These are phyloP conservation scores for Triangularia setosa DNA, from an alignment of 2,329 filamentous ascomycete genomes.

Conservation along the genomic window DNA sequence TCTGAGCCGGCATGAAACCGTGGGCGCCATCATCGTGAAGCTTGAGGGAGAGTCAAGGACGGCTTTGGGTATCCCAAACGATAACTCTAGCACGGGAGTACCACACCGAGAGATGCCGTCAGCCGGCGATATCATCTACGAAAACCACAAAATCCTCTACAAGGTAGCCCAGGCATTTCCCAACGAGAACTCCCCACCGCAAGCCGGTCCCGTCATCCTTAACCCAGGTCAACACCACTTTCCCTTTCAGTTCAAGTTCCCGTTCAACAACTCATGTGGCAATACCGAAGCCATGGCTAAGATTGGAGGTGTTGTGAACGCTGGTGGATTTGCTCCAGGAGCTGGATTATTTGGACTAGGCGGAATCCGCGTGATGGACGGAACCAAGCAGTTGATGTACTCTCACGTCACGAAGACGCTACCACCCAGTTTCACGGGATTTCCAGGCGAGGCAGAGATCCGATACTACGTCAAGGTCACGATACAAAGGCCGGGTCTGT, in stretches of 20 bases:
- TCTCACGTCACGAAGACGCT: constrained; percentile 79
- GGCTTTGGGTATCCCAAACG: constrained; percentile 50
- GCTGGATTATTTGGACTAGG: constrained; percentile 46
- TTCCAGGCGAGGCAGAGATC: constrained; percentile 83
- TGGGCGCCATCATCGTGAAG: constrained; percentile 74
- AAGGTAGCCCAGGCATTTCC: constrained; percentile 71
- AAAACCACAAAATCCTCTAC: constrained; percentile 73
- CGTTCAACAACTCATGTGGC: constrained; percentile 71
- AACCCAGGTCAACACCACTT: constrained; percentile 70
- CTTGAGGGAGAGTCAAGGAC: constrained; percentile 76
- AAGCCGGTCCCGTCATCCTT: constrained; percentile 47
- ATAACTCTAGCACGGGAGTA: constrained; percentile 32
- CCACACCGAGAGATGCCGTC: constrained; percentile 36
- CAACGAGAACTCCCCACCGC: constrained; percentile 40
- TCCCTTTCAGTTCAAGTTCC: constrained; percentile 72
- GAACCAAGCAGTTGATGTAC: constrained; percentile 58
- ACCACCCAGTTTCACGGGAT: constrained; percentile 83
- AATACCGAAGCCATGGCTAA: constrained; percentile 50
- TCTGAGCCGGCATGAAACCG: constrained; percentile 62
- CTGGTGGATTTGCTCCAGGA: constrained; percentile 47
- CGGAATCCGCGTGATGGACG: constrained; percentile 58
- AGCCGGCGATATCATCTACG: constrained; percentile 44
- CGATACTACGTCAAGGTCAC: constrained; percentile 96
- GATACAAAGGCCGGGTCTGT: constrained; percentile 78
- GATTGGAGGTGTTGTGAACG: constrained; percentile 50